Evolutionary conservation across 2,329 filamentous ascomycete species (phyloP).

Genomic region (Penicillium janthinellum): DNA sequence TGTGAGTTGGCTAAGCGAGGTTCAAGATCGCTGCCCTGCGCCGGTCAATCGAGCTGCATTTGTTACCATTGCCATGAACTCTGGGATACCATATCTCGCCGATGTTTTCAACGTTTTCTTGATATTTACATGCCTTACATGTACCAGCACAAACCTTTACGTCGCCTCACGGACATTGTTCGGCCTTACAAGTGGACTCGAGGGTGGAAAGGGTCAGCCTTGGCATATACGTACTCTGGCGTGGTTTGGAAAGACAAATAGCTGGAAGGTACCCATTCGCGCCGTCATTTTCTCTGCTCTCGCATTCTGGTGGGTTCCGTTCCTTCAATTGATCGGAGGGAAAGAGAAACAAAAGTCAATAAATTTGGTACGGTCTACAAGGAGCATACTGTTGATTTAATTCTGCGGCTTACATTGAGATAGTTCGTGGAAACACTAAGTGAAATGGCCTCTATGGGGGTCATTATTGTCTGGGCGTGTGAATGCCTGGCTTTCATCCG

Average conservation of each 20-base stretch:
- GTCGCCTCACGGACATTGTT: constrained; percentile 39
- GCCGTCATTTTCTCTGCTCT: constrained; percentile 42
- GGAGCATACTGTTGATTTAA: background rate
- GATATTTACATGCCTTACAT: constrained; percentile 34
- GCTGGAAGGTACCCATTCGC: constrained; percentile 37
- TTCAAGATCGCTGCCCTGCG: background rate
- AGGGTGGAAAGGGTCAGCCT: constrained; percentile 11
- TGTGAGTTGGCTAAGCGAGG: background rate
- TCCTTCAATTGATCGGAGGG: constrained; percentile 32
- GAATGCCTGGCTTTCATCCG: constrained; percentile 47
- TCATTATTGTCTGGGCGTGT: constrained; percentile 45
- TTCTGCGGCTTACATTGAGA: background rate
- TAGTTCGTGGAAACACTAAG: constrained; percentile 46
- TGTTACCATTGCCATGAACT: constrained; percentile 27
- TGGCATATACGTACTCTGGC: constrained; percentile 21
- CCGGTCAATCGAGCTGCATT: constrained; percentile 16
- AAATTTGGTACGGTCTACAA: background rate
- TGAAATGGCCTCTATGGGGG: constrained; percentile 40
- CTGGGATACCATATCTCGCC: constrained; percentile 23
- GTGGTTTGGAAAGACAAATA: constrained; percentile 30
- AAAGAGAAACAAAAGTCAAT: background rate
- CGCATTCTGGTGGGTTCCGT: constrained; percentile 48
- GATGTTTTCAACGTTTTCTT: constrained; percentile 33
- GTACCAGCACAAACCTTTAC: constrained; percentile 39
- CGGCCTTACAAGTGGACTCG: constrained; percentile 28